Conservation (phyloP, 2,329 filamentous ascomycete species). For the Scytalidium sp. region DNA sequence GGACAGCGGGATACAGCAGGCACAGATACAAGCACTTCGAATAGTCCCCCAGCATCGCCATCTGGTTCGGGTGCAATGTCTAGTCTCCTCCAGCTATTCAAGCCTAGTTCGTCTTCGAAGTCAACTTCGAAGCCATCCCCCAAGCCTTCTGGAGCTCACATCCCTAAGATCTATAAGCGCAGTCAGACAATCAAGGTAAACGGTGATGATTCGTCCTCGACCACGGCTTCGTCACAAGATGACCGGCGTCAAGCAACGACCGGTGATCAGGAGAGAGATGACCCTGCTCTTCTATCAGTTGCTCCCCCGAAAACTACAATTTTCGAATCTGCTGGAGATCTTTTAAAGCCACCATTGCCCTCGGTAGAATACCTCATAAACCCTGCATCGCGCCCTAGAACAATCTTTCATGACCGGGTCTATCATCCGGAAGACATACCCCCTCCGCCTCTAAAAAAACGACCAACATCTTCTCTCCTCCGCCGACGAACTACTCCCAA, state of each 20-base stretch:
- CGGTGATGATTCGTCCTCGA: conserved; percentile 28
- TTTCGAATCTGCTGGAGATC: conserved; percentile 90
- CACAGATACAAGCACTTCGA: background rate
- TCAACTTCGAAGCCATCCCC: conserved; percentile 44
- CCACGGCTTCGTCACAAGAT: conserved; percentile 14
- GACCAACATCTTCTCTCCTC: conserved; percentile 26
- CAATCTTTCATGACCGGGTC: conserved; percentile 95
- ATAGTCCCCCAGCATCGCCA: background rate
- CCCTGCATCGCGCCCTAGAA: conserved; percentile 74
- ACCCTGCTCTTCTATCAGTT: conserved; percentile 51
- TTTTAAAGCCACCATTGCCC: conserved; percentile 87
- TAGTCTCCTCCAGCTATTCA: conserved; percentile 69
- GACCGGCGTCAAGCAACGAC: conserved; percentile 28
- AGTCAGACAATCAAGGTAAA: conserved; percentile 71
- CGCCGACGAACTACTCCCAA: conserved; percentile 15
- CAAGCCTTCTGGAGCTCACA: conserved; percentile 48
- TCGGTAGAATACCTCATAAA: conserved; percentile 79
- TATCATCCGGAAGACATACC: conserved; percentile 95
- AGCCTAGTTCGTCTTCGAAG: conserved; percentile 33
- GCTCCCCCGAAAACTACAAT: conserved; percentile 83
- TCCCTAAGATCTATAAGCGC: conserved; percentile 65
- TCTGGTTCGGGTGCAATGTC: conserved; percentile 26
- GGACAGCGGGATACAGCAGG: background rate
- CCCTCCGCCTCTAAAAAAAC: conserved; percentile 65
- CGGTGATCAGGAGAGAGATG: conserved; percentile 36